Percentiles rank a stretch among this genome's conserved stretches.
Conservation (phyloP, 345 rosid species). For the Arabidopsis arenosa region DNA sequence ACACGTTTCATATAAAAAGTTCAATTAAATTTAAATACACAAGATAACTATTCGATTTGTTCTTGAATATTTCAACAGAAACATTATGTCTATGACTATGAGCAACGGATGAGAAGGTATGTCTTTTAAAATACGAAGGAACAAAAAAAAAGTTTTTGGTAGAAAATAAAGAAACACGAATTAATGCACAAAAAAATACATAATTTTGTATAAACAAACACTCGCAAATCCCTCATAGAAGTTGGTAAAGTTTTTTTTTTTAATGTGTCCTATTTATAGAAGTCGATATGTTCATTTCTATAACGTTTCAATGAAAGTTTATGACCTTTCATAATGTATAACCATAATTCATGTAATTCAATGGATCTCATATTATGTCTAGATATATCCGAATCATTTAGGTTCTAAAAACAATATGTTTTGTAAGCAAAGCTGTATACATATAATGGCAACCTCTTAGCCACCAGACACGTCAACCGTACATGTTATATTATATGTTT, state of each 20-base stretch:
- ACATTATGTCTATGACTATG: background rate
- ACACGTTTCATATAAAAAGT: slow-evolving; percentile 16
- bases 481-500: background rate
- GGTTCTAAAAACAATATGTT: background rate
- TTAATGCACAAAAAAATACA: too few relatives aligned
- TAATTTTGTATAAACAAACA: too few relatives aligned
- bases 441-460: background rate
- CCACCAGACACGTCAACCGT: slow-evolving; percentile 7
- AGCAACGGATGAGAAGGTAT: too few relatives aligned
- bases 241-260: background rate
- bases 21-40: background rate
- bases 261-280: background rate
- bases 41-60: slow-evolving; percentile 16
- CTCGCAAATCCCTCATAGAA: too few relatives aligned
- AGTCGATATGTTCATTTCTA: background rate
- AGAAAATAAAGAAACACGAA: too few relatives aligned
- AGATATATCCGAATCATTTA: background rate
- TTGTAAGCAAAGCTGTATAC: background rate
- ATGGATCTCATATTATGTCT: too few relatives aligned
- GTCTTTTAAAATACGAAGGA: too few relatives aligned
- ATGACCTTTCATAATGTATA: background rate
- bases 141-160: too few relatives aligned
- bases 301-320: background rate
- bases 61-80: background rate
- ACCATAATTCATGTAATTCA: background rate